phyloP scores from a whole-genome alignment of 805 yeast genomes.

The Monosporozyma siamensis region DNA sequence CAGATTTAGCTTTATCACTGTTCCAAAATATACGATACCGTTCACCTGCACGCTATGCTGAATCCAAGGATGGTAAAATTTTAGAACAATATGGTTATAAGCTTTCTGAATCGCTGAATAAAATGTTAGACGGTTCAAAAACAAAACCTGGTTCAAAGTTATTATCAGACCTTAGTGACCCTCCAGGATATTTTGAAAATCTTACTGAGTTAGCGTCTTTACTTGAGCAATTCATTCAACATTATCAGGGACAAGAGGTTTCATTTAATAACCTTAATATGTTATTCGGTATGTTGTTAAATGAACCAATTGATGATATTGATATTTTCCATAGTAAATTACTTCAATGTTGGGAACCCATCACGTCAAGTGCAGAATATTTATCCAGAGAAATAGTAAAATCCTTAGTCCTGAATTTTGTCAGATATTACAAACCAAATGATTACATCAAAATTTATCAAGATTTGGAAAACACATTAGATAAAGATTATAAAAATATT shows the following conservation, averaged over 20 bases:
- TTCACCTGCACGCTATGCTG: conserved; percentile 1
- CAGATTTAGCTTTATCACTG: not conserved
- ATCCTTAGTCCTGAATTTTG: conserved; percentile 11
- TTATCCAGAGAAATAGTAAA: conserved; percentile 16
- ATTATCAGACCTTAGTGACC: conserved; percentile 11
- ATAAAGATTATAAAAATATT: conserved; percentile 11
- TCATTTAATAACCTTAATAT: conserved; percentile 12
- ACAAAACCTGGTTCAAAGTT: conserved; percentile 1
- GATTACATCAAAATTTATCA: conserved; percentile 5
- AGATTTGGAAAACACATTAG: conserved; percentile 7
- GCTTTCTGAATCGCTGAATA: conserved; percentile 20
- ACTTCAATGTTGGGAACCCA: conserved; percentile 25
- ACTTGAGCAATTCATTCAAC: conserved; percentile 19
- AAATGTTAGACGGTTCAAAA: conserved; percentile 7
- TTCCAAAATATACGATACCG: not conserved
- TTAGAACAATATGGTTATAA: conserved; percentile 24
- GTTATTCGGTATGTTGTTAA: conserved; percentile 10
- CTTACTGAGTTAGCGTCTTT: conserved; percentile 22
- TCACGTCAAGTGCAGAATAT: conserved; percentile 11
- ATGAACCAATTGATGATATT: conserved; percentile 13
- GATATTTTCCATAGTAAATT: conserved; percentile 21
- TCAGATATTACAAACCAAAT: conserved; percentile 10
- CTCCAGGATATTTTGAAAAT: conserved; percentile 11
- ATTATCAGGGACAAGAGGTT: conserved; percentile 18
- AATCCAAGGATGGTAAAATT: conserved; percentile 8